Evolutionary conservation across 2,329 filamentous ascomycete species (phyloP).

Genomic region (Leptosphaerulina australis): DNA sequence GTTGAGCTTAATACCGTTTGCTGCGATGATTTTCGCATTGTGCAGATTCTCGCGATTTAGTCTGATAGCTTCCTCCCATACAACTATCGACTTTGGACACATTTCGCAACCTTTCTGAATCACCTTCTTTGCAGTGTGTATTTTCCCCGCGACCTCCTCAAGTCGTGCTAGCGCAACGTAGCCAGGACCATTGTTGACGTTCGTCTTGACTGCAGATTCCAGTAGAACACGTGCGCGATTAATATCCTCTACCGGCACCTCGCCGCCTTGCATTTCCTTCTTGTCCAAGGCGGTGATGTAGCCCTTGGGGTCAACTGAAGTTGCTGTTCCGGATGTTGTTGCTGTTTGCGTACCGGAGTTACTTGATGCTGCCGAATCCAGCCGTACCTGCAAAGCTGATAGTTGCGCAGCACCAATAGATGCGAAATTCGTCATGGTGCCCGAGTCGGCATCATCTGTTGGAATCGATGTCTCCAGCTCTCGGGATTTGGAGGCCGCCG

Average conservation of each 20-base stretch:
- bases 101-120: slow-evolving; percentile 88
- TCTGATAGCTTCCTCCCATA: slow-evolving; percentile 94
- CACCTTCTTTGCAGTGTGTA: slow-evolving; percentile 83
- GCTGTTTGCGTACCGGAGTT: slow-evolving; percentile 67
- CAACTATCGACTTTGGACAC: slow-evolving; percentile 92
- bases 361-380: slow-evolving; percentile 83
- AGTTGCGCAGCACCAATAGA: slow-evolving; percentile 95
- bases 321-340: slow-evolving; percentile 74
- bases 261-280: slow-evolving; percentile 76
- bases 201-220: slow-evolving; percentile 97
- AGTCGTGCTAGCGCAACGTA: slow-evolving; percentile 95
- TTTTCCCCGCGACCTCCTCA: slow-evolving; percentile 91
- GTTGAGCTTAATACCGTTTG: slow-evolving; percentile 90
- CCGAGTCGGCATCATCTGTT: slow-evolving; percentile 68
- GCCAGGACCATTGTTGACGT: slow-evolving; percentile 89
- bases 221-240: slow-evolving; percentile 89
- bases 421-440: slow-evolving; percentile 97
- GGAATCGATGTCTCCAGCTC: slow-evolving; percentile 89
- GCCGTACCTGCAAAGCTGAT: slow-evolving; percentile 90
- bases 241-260: slow-evolving; percentile 84
- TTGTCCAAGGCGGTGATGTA: slow-evolving; percentile 92
- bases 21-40: slow-evolving; percentile 95
- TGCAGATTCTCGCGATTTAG: slow-evolving; percentile 76
- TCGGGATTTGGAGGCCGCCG: slow-evolving; percentile 77
- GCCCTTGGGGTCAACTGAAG: slow-evolving; percentile 91